Base-by-base conservation (phyloP, 2,329 filamentous ascomycete genomes). In the Ilyonectria mors-panacis region DNA sequence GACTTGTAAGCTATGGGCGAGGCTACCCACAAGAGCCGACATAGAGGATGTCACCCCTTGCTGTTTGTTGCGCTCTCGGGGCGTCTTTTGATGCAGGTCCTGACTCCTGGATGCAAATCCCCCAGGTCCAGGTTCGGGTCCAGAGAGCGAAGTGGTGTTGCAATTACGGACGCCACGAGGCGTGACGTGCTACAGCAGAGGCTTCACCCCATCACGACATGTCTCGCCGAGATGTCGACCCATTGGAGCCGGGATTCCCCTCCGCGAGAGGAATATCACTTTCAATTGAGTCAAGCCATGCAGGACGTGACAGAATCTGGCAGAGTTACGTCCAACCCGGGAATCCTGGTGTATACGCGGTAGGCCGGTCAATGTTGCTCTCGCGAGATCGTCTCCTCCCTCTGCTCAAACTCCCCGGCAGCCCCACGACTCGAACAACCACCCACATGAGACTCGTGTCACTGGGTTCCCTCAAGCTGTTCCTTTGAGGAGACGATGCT, bases 381-480 rank as follows among this genome's bases (percentile, higher is more conserved):
- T 57, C 17, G 10, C 23, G 39, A 33, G 39, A n/a, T 17, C 39
- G 15, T 39, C 45, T 19, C 33, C 21, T 5, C 21, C 13, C n/a
- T 45, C 19, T 23, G 21, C 50, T 30, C 39, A 19, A 13, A 2
- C 58, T 53, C n/a, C 15, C 28, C 8, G 26, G 21, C 33, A 17
- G 51, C 48, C 58, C 59, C 62, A 66, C 58, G 66, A 66, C 53
- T 13, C 57, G 47, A 33, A 47, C 71, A 67, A 70, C 50, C 73
- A 71, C 65, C 70, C 73, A 76, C 73, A 76, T 74, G 70, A 67
- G 47, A 35, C 17, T 67, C 47, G 42, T 61, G 71, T 77, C 75
- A 77, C 73, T 74, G 72, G 73, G 68, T 70, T 59, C 39, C 26
- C 55, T 30, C 47, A 55, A 44, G 47, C 60, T 61, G 63, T 63